phyloP scores from a whole-genome alignment of 306 rosid genomes.

The Lagenaria siceraria region DNA sequence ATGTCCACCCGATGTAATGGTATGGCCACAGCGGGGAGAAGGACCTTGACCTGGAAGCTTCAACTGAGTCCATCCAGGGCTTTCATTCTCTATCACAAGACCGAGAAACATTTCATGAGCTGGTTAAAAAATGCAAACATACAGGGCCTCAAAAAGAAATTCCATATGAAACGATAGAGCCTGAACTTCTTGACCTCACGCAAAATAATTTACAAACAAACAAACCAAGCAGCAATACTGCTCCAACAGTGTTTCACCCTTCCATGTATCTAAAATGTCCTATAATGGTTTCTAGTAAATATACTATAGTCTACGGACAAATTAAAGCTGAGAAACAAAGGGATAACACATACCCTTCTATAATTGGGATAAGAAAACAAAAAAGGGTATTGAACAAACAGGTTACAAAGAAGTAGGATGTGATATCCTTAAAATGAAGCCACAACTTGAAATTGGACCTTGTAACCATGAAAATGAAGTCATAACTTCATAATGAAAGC shows the following conservation, averaged over 20 bases:
- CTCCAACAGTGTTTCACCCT: not conserved
- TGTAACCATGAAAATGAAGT: not conserved
- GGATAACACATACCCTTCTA: not conserved
- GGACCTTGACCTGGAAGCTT: conserved; percentile 99
- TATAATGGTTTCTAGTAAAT: not conserved
- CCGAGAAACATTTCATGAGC: not conserved
- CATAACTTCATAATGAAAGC: not conserved
- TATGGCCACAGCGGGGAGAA: conserved; percentile 85
- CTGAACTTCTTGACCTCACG: not conserved
- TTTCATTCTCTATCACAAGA: conserved; percentile 62
- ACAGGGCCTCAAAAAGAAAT: not conserved
- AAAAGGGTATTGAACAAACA: not conserved
- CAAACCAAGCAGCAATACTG: not conserved
- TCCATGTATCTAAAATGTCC: not conserved
- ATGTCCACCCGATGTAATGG: conserved; percentile 77
- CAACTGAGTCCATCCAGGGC: conserved; percentile 94
- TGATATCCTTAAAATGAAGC: conserved; percentile 43
- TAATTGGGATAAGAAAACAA: not conserved
- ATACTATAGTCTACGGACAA: not conserved
- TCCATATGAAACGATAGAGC: not conserved
- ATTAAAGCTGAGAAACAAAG: not conserved
- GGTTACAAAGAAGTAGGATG: not conserved
- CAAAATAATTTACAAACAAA: not conserved
- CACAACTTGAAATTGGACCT: conserved; percentile 1
- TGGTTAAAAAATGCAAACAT: not conserved